phyloP scores from a whole-genome alignment of 805 yeast species.

The Yarrowia osloensis region DNA sequence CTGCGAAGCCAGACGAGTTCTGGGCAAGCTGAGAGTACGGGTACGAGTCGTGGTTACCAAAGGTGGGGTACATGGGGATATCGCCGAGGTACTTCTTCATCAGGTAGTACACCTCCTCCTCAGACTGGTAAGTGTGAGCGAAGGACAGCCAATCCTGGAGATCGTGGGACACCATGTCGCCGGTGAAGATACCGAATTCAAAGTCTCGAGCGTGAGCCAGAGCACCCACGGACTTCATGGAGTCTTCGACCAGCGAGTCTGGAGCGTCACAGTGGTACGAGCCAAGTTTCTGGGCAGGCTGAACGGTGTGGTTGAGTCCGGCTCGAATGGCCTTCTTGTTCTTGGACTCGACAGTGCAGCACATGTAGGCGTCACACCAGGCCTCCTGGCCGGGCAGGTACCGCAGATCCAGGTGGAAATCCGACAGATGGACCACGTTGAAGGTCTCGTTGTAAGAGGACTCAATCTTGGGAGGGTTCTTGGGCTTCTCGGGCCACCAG shows the following conservation, averaged over 20 bases:
- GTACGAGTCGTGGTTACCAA: background rate
- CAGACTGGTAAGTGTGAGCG: background rate
- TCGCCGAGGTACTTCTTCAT: background rate
- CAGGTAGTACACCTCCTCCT: background rate
- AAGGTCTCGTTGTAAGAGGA: conserved; percentile 46
- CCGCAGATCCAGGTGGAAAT: conserved; percentile 61
- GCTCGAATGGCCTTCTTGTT: conserved; percentile 19
- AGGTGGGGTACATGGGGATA: background rate
- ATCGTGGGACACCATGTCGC: background rate
- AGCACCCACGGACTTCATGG: background rate
- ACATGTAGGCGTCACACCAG: conserved; percentile 55
- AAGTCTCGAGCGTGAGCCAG: background rate
- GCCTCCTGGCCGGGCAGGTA: conserved; percentile 51
- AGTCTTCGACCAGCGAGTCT: background rate
- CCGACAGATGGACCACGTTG: conserved; percentile 66
- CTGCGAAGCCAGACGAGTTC: background rate
- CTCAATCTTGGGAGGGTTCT: conserved; percentile 48
- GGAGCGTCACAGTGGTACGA: background rate
- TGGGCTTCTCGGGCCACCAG: conserved; percentile 47
- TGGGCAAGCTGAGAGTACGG: background rate
- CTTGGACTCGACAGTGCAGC: conserved; percentile 50
- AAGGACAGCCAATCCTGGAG: background rate
- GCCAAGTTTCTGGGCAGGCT: background rate
- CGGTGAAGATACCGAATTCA: background rate
- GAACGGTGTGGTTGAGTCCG: background rate